Conservation (phyloP, 352 stramenopile species). For the Globisporangium spiculum region DNA sequence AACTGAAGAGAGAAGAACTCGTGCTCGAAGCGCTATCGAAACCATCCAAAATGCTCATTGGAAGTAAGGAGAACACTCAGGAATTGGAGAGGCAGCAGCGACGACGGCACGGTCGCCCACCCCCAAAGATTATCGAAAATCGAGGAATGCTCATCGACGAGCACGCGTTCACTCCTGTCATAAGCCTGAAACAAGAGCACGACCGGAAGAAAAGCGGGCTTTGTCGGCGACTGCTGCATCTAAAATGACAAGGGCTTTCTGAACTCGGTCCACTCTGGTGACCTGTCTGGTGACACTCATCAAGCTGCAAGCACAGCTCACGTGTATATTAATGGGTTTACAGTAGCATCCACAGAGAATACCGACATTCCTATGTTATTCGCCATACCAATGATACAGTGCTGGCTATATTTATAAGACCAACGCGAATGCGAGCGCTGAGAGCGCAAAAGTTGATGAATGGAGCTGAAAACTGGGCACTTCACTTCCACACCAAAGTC, state of each 20-base stretch:
- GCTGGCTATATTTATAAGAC: no score
- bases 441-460: no score
- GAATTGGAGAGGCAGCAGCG: conserved; percentile 30
- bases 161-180: conserved; percentile 23
- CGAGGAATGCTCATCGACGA: conserved; percentile 33
- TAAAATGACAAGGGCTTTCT: conserved; percentile 15
- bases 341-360: no score
- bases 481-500: no score
- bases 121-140: conserved; percentile 34
- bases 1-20: conserved; percentile 33
- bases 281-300: no score
- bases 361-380: no score
- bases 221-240: conserved; percentile 38
- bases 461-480: no score
- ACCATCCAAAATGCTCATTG: conserved; percentile 2
- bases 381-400: no score
- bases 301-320: no score
- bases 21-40: conserved; percentile 24
- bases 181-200: conserved; percentile 29
- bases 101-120: conserved; percentile 35
- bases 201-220: conserved; percentile 36
- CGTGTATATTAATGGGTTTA: no score
- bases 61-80: conserved; percentile 5
- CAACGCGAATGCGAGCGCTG: no score
- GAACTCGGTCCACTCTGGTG: neutral